These are phyloP conservation scores for Candida gorgasii DNA, from an alignment of 805 yeast species.

Conservation along the genomic window DNA sequence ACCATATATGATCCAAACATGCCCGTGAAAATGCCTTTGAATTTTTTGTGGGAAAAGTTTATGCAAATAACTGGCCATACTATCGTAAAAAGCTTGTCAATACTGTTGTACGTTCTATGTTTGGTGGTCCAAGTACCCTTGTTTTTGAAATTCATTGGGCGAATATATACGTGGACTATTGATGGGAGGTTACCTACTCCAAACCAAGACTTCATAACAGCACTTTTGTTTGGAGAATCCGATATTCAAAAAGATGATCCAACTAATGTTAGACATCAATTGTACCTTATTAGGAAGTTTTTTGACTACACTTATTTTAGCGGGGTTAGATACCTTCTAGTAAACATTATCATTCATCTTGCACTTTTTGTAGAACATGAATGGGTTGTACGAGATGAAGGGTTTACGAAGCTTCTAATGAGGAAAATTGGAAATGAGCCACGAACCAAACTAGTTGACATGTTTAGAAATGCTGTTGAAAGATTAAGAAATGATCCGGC, in stretches of 20 bases:
- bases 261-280: slow-evolving; percentile 8
- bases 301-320: slow-evolving; percentile 34
- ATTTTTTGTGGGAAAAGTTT: slow-evolving; percentile 45
- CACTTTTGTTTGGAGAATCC: slow-evolving; percentile 42
- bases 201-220: slow-evolving; percentile 27
- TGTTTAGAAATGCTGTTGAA: slow-evolving; percentile 33
- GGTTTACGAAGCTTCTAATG: slow-evolving; percentile 57
- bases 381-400: slow-evolving; percentile 71
- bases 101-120: slow-evolving; percentile 42
- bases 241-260: slow-evolving; percentile 12
- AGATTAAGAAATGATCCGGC: slow-evolving; percentile 25
- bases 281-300: slow-evolving; percentile 25
- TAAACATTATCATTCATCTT: slow-evolving; percentile 42
- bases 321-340: slow-evolving; percentile 41
- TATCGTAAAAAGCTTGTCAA: slow-evolving; percentile 20
- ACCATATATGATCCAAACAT: slow-evolving; percentile 65
- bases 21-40: slow-evolving; percentile 63
- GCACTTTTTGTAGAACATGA: slow-evolving; percentile 63
- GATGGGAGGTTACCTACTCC: slow-evolving; percentile 51
- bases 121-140: slow-evolving; percentile 56
- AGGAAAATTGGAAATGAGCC: slow-evolving; percentile 62
- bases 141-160: slow-evolving; percentile 54
- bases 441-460: slow-evolving; percentile 38
- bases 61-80: slow-evolving; percentile 17
- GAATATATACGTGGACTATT: slow-evolving; percentile 55